phyloP scores from a whole-genome alignment of 2,329 filamentous ascomycete species.

The Trichoderma harzianum region DNA sequence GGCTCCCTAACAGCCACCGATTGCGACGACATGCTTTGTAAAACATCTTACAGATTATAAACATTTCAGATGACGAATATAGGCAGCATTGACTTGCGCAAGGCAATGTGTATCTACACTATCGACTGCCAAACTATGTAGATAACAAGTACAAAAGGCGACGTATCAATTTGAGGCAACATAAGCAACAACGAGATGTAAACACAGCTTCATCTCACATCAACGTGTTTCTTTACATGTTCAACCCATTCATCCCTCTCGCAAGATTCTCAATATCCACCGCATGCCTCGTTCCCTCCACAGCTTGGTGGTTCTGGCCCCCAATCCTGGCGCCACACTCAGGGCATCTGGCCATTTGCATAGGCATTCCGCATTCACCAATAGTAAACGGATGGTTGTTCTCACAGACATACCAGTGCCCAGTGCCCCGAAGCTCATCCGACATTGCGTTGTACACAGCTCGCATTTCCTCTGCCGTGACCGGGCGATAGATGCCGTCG shows the following conservation, averaged over 20 bases:
- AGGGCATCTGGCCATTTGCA: constrained; percentile 58
- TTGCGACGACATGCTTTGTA: not conserved
- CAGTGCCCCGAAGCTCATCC: constrained; percentile 36
- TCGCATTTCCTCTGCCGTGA: constrained; percentile 40
- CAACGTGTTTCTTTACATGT: not conserved
- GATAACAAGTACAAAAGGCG: not conserved
- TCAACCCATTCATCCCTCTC: not conserved
- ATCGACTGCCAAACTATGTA: not conserved
- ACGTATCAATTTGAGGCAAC: not conserved
- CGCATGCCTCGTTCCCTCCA: constrained; percentile 50
- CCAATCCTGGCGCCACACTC: constrained; percentile 59
- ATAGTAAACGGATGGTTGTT: constrained; percentile 51
- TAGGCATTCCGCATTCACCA: constrained; percentile 64
- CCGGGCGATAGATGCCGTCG: constrained; percentile 36
- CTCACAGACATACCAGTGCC: constrained; percentile 33
- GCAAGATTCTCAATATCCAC: constrained; percentile 19
- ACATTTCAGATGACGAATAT: not conserved
- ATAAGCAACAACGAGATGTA: not conserved
- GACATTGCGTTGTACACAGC: constrained; percentile 48
- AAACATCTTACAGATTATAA: not conserved
- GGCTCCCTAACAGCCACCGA: not conserved
- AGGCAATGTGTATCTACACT: not conserved
- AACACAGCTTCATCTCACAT: not conserved
- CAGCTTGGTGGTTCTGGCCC: constrained; percentile 48
- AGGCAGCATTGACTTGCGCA: not conserved